These are phyloP conservation scores for Chytriomyces sp. DNA, from an alignment of 192 early-diverging fungal species.

Conservation along the genomic window DNA sequence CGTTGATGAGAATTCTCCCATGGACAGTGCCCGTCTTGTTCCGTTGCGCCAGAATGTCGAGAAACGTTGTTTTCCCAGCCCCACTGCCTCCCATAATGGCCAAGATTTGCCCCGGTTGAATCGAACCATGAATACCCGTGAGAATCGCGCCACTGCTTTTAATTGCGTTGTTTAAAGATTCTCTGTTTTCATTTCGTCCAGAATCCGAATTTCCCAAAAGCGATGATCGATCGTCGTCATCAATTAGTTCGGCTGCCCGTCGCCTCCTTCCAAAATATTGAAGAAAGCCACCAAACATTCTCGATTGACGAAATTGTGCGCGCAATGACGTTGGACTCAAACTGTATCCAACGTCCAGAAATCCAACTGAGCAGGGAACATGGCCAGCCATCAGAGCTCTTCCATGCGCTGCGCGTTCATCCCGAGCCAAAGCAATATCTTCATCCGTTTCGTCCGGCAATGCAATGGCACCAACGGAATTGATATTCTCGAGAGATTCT, in stretches of 20 bases:
- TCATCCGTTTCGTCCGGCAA: conserved; percentile 17
- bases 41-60: conserved; percentile 86
- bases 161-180: neutral
- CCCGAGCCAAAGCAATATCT: neutral
- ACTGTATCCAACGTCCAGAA: conserved; percentile 47
- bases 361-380: conserved; percentile 68
- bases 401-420: neutral
- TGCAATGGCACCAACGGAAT: neutral
- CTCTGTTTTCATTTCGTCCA: neutral
- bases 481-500: conserved; percentile 10
- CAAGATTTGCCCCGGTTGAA: conserved; percentile 83
- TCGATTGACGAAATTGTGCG: too few species aligned
- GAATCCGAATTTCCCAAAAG: neutral
- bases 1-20: conserved; percentile 83
- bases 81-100: conserved; percentile 85
- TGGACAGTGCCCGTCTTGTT: conserved; percentile 78
- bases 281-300: conserved; percentile 15
- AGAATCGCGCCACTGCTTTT: conserved; percentile 57
- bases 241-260: neutral
- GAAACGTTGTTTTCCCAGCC: conserved; percentile 89
- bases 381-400: conserved; percentile 72
- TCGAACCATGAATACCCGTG: conserved; percentile 73
- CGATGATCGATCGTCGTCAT: neutral
- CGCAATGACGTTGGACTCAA: too few species aligned
- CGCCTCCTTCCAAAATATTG: neutral